Evolutionary conservation across 768 basidiomycete species (phyloP).

Genomic region (Strobilomyces dryophilus): DNA sequence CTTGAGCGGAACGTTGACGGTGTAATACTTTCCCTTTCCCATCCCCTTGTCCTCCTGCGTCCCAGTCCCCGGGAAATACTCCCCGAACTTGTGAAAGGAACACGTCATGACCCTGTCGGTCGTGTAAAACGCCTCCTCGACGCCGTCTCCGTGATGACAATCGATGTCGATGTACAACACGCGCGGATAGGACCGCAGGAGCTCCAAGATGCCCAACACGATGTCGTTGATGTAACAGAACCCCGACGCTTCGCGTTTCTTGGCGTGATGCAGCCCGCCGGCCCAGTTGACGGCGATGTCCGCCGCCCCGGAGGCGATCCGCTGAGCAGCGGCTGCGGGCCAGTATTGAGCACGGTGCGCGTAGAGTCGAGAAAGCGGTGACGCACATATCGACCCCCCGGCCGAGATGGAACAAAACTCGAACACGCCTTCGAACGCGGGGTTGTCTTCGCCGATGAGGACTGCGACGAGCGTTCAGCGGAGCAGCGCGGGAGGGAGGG

Average conservation of each 20-base stretch:
- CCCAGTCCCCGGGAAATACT: constrained; percentile 72
- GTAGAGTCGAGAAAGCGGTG: background rate
- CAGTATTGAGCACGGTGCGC: background rate
- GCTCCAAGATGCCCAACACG: constrained; percentile 89
- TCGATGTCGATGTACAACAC: constrained; percentile 98
- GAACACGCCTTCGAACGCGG: constrained; percentile 92
- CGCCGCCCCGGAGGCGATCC: constrained; percentile 72
- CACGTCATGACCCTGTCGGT: constrained; percentile 97
- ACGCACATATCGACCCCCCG: constrained; percentile 86
- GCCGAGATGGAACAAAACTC: constrained; percentile 98
- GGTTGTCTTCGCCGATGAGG: constrained; percentile 88
- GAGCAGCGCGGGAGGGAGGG: background rate
- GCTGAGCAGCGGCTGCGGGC: constrained; percentile 67
- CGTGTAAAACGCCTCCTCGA: constrained; percentile 98
- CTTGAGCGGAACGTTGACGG: constrained; percentile 89
- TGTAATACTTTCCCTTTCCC: constrained; percentile 80
- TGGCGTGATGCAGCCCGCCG: constrained; percentile 98
- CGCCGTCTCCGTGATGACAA: constrained; percentile 97
- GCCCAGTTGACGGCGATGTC: constrained; percentile 95
- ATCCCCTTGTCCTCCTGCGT: constrained; percentile 83
- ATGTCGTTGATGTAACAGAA: constrained; percentile 99
- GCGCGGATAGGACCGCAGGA: constrained; percentile 78
- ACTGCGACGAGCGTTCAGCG: constrained; percentile 31
- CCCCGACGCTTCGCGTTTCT: constrained; percentile 95
- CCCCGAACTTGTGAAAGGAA: constrained; percentile 96